These are phyloP conservation scores for Naganishia vishniacii DNA, from an alignment of 768 basidiomycete species.

Conservation along the genomic window DNA sequence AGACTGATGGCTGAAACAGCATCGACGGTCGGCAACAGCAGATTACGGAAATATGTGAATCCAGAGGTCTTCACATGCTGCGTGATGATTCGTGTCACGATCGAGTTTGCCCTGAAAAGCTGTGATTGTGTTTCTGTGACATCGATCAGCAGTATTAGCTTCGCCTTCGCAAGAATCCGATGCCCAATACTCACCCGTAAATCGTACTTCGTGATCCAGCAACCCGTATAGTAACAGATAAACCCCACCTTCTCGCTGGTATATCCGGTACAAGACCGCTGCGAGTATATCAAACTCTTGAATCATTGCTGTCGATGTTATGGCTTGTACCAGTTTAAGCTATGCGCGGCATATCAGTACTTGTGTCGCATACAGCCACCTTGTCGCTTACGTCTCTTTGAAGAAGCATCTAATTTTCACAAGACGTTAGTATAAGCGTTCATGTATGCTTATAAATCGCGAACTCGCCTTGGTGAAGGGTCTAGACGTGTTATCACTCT, in stretches of 20 bases:
- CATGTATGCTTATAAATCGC: neutral
- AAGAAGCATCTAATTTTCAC: constrained; percentile 22
- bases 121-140: constrained; percentile 66
- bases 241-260: constrained; percentile 68
- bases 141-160: neutral
- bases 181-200: constrained; percentile 57
- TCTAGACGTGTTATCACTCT: constrained; percentile 7
- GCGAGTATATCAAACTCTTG: constrained; percentile 79
- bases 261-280: constrained; percentile 75
- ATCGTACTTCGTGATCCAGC: constrained; percentile 76
- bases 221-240: constrained; percentile 71
- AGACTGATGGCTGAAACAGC: constrained; percentile 57
- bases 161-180: neutral
- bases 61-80: constrained; percentile 84
- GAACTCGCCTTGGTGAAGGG: constrained; percentile 22
- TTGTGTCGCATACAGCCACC: no score
- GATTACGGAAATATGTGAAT: constrained; percentile 77
- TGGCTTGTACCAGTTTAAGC: constrained; percentile 56
- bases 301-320: constrained; percentile 60
- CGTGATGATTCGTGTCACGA: constrained; percentile 77
- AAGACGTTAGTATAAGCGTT: neutral
- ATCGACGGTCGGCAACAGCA: constrained; percentile 71
- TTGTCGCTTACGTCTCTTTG: constrained; percentile 23
- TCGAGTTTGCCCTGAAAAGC: constrained; percentile 83
- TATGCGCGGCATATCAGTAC: constrained; percentile 24